Evolutionary conservation across 83 land plant genomes (phyloP).

Genomic region (Diphasiastrum complanatum): DNA sequence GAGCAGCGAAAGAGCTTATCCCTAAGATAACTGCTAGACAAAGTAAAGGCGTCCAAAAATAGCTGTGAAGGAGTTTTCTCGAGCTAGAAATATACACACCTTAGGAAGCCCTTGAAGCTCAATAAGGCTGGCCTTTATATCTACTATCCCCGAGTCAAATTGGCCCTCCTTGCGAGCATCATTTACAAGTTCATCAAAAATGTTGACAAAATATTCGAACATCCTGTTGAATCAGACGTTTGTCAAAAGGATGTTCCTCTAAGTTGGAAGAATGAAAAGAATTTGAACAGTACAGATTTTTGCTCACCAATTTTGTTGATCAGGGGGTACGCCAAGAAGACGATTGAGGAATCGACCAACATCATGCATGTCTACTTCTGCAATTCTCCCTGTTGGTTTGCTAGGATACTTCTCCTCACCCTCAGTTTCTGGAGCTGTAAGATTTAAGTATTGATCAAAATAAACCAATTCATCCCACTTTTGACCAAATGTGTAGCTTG

Average conservation of each 20-base stretch:
- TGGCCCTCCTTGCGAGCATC: constrained; percentile 92
- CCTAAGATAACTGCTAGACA: too few relatives aligned
- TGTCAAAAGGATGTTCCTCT: background rate
- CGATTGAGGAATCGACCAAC: constrained; percentile 92
- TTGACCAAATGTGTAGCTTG: too few relatives aligned
- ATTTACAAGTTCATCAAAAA: constrained; percentile 62
- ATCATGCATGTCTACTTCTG: constrained; percentile 88
- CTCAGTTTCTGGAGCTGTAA: constrained; percentile 11
- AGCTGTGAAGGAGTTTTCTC: too few relatives aligned
- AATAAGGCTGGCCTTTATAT: constrained; percentile 68
- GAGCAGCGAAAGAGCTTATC: too few relatives aligned
- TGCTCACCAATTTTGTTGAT: constrained; percentile 71
- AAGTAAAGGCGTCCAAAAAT: too few relatives aligned
- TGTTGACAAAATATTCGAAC: constrained; percentile 77
- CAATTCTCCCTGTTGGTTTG: constrained; percentile 73
- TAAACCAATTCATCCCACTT: too few relatives aligned
- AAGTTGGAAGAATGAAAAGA: background rate
- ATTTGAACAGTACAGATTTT: background rate
- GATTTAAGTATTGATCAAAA: too few relatives aligned
- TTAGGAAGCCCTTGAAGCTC: constrained; percentile 69
- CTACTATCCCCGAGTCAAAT: constrained; percentile 92
- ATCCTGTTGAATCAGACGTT: constrained; percentile 46
- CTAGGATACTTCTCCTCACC: constrained; percentile 40
- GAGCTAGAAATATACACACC: constrained; percentile 47
- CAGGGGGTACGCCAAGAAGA: constrained; percentile 78